These are phyloP conservation scores for Botryosphaeria agaves DNA, from an alignment of 2,329 filamentous ascomycete genomes.

Conservation along the genomic window DNA sequence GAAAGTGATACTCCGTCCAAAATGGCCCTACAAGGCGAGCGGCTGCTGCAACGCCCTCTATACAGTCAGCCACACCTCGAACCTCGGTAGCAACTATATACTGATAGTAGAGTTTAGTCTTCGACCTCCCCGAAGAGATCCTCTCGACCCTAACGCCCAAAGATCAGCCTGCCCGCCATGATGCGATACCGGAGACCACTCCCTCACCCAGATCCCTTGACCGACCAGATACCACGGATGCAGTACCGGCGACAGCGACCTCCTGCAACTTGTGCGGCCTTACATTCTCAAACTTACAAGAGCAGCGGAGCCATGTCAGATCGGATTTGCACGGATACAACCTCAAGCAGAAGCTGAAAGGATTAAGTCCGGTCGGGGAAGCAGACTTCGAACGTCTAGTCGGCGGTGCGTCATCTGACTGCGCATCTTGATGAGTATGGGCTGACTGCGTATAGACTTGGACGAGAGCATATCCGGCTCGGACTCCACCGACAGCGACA, in stretches of 20 bases:
- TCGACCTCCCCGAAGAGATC: slow-evolving; percentile 63
- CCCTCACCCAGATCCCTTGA: too few relatives aligned
- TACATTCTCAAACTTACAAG: slow-evolving; percentile 52
- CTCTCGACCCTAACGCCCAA: slow-evolving; percentile 49
- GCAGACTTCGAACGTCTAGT: slow-evolving; percentile 73
- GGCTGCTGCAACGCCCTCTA: slow-evolving; percentile 28
- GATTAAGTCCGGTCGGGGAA: slow-evolving; percentile 55
- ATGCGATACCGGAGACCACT: slow-evolving; percentile 6
- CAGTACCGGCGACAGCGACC: slow-evolving; percentile 39
- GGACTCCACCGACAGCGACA: slow-evolving; percentile 52
- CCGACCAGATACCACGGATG: slow-evolving; percentile 19
- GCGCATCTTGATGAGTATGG: too few relatives aligned
- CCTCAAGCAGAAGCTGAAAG: slow-evolving; percentile 75
- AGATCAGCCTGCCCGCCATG: slow-evolving; percentile 21
- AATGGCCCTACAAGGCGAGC: slow-evolving; percentile 12
- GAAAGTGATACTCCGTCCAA: not conserved
- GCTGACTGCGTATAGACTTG: slow-evolving; percentile 32
- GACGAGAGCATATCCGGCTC: slow-evolving; percentile 90
- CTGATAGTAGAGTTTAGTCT: slow-evolving; percentile 36
- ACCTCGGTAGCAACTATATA: slow-evolving; percentile 1
- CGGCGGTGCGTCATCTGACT: slow-evolving; percentile 32
- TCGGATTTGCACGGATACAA: slow-evolving; percentile 93
- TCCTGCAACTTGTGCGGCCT: slow-evolving; percentile 68
- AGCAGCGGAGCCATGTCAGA: slow-evolving; percentile 72
- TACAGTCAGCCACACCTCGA: slow-evolving; percentile 22